Conservation (phyloP, 1,284 basidiomycete species). For the Cryptococcus neoformans region DNA sequence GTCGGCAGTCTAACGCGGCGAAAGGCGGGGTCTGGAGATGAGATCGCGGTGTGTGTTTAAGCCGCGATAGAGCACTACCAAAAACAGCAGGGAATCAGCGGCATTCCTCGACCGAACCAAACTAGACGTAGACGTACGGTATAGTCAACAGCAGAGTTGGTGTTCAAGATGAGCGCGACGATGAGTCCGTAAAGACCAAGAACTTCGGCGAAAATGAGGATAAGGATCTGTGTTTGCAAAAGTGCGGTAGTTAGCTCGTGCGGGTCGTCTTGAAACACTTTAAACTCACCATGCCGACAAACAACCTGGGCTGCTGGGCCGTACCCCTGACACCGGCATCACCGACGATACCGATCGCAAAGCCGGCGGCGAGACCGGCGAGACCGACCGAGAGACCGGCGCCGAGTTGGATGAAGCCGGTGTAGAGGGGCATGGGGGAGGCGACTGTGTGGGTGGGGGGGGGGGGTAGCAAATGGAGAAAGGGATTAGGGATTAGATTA, state of each 20-base stretch:
- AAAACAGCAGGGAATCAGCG: not conserved
- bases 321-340: constrained; percentile 90
- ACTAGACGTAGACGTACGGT: constrained; percentile 13
- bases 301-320: constrained; percentile 87
- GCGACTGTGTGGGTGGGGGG: constrained; percentile 23
- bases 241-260: no score
- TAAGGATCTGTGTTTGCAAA: constrained; percentile 60
- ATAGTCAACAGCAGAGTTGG: constrained; percentile 44
- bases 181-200: constrained; percentile 61
- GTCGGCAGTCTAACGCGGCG: no score
- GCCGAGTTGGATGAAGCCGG: constrained; percentile 85
- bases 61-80: not conserved
- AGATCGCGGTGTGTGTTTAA: not conserved
- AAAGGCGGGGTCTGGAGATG: no score
- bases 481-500: not conserved
- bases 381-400: constrained; percentile 85
- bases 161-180: constrained; percentile 58
- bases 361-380: constrained; percentile 84
- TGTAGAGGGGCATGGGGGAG: constrained; percentile 65
- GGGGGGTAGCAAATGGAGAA: not conserved
- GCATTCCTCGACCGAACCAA: not conserved
- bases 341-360: constrained; percentile 92
- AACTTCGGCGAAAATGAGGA: constrained; percentile 93
- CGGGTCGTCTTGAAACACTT: no score
- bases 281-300: constrained; percentile 60